These are phyloP conservation scores for Microstegium vimineum DNA, from an alignment of 176 grass and related monocot species.

Conservation along the genomic window DNA sequence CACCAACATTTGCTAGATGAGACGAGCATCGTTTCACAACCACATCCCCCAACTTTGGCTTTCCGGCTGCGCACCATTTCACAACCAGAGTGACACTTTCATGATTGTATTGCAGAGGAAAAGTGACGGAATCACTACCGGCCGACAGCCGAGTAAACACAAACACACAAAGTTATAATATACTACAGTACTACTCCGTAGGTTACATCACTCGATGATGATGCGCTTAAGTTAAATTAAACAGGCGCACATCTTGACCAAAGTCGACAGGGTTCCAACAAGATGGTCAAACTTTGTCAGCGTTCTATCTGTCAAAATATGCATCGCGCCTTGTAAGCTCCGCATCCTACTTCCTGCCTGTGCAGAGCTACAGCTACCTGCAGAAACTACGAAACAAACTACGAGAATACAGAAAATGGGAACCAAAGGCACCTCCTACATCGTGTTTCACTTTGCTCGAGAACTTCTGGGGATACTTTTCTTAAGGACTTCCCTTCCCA, in stretches of 20 bases:
- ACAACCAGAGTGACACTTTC: too few relatives aligned
- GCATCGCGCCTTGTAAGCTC: too few relatives aligned
- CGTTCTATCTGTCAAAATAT: not conserved
- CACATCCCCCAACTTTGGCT: too few relatives aligned
- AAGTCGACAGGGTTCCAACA: not conserved
- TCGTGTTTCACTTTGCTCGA: not conserved
- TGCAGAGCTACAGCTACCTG: not conserved
- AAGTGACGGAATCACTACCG: not conserved
- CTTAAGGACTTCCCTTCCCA: slow-evolving; percentile 35
- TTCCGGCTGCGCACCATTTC: too few relatives aligned
- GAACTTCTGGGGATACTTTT: not conserved
- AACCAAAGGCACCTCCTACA: not conserved
- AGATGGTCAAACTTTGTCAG: not conserved
- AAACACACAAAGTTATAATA: not conserved
- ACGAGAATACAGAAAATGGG: not conserved
- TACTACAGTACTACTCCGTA: too few relatives aligned
- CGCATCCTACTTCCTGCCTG: not conserved
- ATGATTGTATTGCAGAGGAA: not conserved
- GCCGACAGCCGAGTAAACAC: not conserved
- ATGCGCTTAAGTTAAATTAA: not conserved
- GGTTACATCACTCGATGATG: not conserved
- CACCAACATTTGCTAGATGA: too few relatives aligned
- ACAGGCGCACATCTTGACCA: not conserved
- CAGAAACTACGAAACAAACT: not conserved
- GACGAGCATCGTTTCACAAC: too few relatives aligned